A percentile compares a stretch with the other conserved stretches of the same genome.
Conservation (phyloP, 179 eudicot species). For the Beta lomatogona region DNA sequence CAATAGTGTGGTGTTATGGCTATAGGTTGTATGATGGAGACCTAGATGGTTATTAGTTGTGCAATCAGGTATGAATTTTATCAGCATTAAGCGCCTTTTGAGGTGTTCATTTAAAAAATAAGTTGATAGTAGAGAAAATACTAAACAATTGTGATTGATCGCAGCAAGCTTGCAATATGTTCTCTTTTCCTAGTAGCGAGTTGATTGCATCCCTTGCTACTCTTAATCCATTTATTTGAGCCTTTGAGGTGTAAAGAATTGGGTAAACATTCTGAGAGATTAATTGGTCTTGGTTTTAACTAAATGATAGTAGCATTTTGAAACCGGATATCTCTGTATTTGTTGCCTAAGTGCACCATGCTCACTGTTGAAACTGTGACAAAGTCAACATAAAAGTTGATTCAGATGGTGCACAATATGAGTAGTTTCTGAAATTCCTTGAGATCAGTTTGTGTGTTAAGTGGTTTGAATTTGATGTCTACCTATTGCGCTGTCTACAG, state of each 20-base stretch:
- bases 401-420: neutral
- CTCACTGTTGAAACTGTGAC: constrained; percentile 4
- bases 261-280: neutral
- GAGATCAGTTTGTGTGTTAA: neutral
- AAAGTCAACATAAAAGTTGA: neutral
- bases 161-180: neutral
- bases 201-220: neutral
- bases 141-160: neutral
- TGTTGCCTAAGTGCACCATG: neutral
- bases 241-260: neutral
- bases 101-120: neutral
- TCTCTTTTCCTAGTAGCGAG: neutral
- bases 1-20: neutral
- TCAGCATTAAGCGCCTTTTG: neutral
- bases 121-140: neutral
- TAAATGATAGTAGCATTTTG: neutral
- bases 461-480: constrained; percentile 11
- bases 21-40: neutral
- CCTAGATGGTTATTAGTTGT: neutral
- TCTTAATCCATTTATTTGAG: neutral
- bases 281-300: neutral
- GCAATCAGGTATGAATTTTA: neutral
- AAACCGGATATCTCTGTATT: neutral
- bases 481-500: constrained; percentile 35
- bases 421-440: constrained; percentile 8